phyloP scores from a whole-genome alignment of 108 stramenopile genomes.

The Fragilariopsis cylindrus region DNA sequence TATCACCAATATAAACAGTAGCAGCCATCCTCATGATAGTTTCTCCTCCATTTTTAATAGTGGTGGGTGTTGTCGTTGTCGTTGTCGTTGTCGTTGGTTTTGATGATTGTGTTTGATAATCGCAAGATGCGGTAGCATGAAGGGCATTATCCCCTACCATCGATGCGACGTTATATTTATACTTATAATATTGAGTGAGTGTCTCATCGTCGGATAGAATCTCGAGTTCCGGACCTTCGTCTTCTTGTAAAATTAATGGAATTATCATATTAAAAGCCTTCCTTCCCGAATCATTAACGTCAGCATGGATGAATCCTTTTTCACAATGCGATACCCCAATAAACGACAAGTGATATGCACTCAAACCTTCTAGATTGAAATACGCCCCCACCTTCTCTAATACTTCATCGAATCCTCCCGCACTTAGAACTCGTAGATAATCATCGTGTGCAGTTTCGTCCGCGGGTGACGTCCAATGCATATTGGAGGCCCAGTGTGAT shows the following conservation, averaged over 20 bases:
- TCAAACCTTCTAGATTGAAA: conserved; percentile 53
- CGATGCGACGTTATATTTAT: conserved; percentile 51
- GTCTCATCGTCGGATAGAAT: conserved; percentile 50
- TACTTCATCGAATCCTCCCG: conserved; percentile 65
- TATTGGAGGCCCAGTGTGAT: conserved; percentile 66
- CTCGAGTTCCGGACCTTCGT: conserved; percentile 38
- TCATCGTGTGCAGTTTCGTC: conserved; percentile 56
- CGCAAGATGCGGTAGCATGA: conserved; percentile 61
- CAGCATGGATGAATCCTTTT: conserved; percentile 56
- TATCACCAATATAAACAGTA: background rate
- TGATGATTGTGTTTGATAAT: conserved; percentile 35
- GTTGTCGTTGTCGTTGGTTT: conserved; percentile 64
- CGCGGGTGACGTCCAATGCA: conserved; percentile 66
- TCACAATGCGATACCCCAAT: conserved; percentile 57
- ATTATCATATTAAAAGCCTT: conserved; percentile 65
- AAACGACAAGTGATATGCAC: conserved; percentile 60
- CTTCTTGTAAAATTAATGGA: conserved; percentile 49
- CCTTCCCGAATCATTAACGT: conserved; percentile 55
- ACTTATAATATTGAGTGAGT: conserved; percentile 48
- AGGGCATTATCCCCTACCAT: conserved; percentile 34
- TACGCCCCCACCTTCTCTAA: conserved; percentile 52
- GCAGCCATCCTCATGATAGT: background rate
- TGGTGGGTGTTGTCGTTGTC: conserved; percentile 61
- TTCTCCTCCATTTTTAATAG: conserved; percentile 47
- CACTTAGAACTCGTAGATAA: conserved; percentile 46